Conservation (phyloP, 2,329 filamentous ascomycete genomes). For the Davidsoniella virescens region DNA sequence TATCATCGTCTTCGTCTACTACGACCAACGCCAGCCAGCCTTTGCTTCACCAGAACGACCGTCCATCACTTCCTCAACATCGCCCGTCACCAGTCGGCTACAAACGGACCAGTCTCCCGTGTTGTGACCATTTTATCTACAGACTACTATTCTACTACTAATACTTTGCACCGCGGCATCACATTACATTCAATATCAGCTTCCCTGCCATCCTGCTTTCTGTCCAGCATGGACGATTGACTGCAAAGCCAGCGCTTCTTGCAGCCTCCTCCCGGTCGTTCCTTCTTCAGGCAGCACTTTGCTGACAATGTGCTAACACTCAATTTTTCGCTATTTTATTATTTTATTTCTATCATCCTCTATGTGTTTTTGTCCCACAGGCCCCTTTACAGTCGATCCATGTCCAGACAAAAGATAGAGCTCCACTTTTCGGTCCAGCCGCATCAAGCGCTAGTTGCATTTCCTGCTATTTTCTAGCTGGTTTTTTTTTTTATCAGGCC, state of each 20-base stretch:
- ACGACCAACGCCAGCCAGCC: too few relatives aligned
- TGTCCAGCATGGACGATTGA: neutral
- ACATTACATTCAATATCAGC: neutral
- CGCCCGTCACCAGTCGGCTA: too few relatives aligned
- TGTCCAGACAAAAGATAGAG: neutral
- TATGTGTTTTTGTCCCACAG: neutral
- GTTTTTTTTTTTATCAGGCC: neutral
- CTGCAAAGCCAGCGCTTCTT: constrained; percentile 1
- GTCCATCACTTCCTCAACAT: too few relatives aligned
- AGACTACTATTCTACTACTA: too few relatives aligned
- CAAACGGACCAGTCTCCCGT: too few relatives aligned
- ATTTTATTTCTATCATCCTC: neutral
- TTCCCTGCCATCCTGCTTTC: neutral
- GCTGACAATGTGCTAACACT: neutral
- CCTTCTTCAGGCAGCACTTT: neutral
- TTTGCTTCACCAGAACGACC: too few relatives aligned
- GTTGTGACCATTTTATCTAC: too few relatives aligned
- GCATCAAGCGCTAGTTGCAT: neutral
- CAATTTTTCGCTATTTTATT: neutral
- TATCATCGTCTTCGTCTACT: neutral
- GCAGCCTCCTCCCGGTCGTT: neutral
- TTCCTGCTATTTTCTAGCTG: neutral
- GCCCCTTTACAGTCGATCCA: neutral
- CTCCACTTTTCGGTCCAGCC: constrained; percentile 3
- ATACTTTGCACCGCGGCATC: neutral